Conservation (phyloP, 2,329 filamentous ascomycete species). For the Aspergillus quadrilineatus region DNA sequence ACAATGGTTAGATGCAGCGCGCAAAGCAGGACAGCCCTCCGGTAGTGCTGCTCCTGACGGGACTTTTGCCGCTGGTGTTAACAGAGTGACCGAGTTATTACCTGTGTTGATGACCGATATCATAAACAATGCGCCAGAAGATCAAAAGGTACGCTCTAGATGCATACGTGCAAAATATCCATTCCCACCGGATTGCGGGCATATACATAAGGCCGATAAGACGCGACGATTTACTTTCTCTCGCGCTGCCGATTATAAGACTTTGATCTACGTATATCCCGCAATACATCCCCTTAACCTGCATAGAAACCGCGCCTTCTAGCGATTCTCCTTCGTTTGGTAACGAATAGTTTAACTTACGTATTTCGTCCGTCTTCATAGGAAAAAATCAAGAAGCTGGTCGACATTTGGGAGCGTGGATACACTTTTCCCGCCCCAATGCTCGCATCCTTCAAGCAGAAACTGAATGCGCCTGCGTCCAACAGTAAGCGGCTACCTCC, state of each 20-base stretch:
- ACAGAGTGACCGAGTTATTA: slow-evolving; percentile 93
- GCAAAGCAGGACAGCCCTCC: slow-evolving; percentile 76
- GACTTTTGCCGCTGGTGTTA: slow-evolving; percentile 90
- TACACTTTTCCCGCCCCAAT: slow-evolving; percentile 81
- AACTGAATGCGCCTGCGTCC: slow-evolving; percentile 61
- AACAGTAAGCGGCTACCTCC: slow-evolving; percentile 60
- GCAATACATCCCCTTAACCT: slow-evolving; percentile 22
- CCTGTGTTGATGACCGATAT: slow-evolving; percentile 95
- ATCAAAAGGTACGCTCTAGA: slow-evolving; percentile 87
- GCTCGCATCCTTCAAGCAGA: slow-evolving; percentile 80
- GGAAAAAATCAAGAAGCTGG: slow-evolving; percentile 92
- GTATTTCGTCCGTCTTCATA: slow-evolving; percentile 52
- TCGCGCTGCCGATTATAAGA: slow-evolving; percentile 29
- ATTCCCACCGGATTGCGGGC: slow-evolving; percentile 32
- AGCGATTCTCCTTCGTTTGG: slow-evolving; percentile 22
- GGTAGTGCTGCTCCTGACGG: slow-evolving; percentile 81
- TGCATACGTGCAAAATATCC: slow-evolving; percentile 23
- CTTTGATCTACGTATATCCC: slow-evolving; percentile 27
- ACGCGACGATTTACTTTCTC: slow-evolving; percentile 31
- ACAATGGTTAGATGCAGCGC: slow-evolving; percentile 96
- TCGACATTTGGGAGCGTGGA: slow-evolving; percentile 97
- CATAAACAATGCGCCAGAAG: slow-evolving; percentile 78
- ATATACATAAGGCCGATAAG: slow-evolving; percentile 25
- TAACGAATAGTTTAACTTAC: slow-evolving; percentile 50
- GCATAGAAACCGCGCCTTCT: slow-evolving; percentile 27